Percentiles rank a stretch among this genome's conserved stretches.
Evolutionary conservation across 2,329 filamentous ascomycete genomes (phyloP).

Genomic region (Epichloe elymi): DNA sequence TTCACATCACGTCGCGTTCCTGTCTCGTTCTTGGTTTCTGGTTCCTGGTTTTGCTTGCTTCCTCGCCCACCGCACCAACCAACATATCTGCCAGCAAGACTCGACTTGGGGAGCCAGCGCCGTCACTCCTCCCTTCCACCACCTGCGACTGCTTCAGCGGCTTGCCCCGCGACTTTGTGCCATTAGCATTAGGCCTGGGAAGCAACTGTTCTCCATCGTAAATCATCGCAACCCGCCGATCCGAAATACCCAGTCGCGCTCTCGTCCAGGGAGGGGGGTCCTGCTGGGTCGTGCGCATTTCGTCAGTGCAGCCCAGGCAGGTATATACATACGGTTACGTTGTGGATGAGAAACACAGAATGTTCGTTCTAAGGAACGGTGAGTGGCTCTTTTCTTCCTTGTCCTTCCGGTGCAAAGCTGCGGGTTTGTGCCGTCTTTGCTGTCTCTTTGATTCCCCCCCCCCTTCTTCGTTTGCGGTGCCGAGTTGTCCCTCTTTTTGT

Average conservation of each 20-base stretch:
- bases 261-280: not conserved
- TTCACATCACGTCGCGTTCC: constrained; percentile 3
- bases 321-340: not conserved
- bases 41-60: not conserved
- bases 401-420: not conserved
- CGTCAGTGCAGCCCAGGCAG: not conserved
- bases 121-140: not conserved
- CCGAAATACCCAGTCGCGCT: not conserved
- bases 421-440: not conserved
- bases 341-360: constrained; percentile 8
- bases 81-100: not conserved
- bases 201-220: not conserved
- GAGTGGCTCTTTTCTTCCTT: constrained; percentile 13
- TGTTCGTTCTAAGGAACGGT: constrained; percentile 34
- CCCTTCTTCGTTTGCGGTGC: no score
- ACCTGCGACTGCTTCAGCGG: not conserved
- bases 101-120: not conserved
- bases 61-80: not conserved
- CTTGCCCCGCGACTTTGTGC: not conserved
- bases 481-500: not conserved
- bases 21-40: no score
- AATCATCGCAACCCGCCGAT: not conserved
- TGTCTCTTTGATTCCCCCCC: not conserved
- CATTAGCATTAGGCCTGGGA: no score
- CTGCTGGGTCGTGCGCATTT: not conserved